Conservation (phyloP, 257 asterid species). For the Echites panduratus region DNA sequence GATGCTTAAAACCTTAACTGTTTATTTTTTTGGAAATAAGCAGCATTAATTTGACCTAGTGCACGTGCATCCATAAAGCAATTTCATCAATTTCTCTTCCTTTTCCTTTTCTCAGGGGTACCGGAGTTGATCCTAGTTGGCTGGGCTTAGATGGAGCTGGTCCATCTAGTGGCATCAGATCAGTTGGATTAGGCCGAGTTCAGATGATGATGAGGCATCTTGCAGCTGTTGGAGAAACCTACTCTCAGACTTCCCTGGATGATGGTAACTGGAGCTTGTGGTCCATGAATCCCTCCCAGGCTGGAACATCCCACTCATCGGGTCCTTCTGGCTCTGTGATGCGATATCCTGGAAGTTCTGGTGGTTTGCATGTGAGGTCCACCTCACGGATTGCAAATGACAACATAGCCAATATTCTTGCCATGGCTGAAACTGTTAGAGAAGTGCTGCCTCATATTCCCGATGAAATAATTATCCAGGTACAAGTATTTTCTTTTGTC, state of each 20-base stretch:
- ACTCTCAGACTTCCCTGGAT: constrained; percentile 68
- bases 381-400: constrained; percentile 34
- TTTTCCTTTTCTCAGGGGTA: constrained; percentile 34
- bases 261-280: constrained; percentile 70
- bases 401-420: constrained; percentile 44
- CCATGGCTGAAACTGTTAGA: constrained; percentile 76
- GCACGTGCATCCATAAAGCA: neutral
- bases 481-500: constrained; percentile 6
- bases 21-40: neutral
- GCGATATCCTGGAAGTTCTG: constrained; percentile 31
- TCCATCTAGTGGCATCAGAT: constrained; percentile 38
- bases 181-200: constrained; percentile 59
- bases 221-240: constrained; percentile 87
- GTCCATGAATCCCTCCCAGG: constrained; percentile 61
- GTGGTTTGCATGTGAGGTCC: constrained; percentile 48
- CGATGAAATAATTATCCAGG: constrained; percentile 71
- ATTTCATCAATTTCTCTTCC: neutral
- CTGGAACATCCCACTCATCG: constrained; percentile 56
- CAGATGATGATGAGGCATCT: constrained; percentile 93
- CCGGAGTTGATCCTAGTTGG: constrained; percentile 65
- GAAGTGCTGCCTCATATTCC: constrained; percentile 83
- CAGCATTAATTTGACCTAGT: neutral
- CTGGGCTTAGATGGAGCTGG: constrained; percentile 69
- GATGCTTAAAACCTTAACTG: neutral
- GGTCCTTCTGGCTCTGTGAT: constrained; percentile 32